Evolutionary conservation across 495 filamentous ascomycete species (phyloP).

Genomic region (Xylaria cubensis): DNA sequence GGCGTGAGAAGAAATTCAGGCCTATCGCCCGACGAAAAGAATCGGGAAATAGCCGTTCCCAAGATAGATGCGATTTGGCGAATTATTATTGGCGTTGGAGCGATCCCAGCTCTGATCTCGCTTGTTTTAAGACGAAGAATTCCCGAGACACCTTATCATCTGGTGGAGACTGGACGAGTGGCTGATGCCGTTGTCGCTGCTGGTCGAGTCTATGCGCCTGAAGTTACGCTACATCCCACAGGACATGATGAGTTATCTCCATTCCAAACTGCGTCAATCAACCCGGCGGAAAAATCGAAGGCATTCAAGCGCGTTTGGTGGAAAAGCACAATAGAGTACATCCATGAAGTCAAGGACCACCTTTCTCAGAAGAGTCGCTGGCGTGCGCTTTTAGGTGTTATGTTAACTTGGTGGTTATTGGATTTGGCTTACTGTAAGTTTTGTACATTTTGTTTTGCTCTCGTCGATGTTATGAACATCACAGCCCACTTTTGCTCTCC

Average conservation of each 20-base stretch:
- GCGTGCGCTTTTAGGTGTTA: conserved; percentile 59
- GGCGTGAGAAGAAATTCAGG: conserved; percentile 53
- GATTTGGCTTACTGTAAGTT: conserved; percentile 62
- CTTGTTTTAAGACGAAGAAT: conserved; percentile 65
- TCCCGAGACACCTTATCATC: conserved; percentile 65
- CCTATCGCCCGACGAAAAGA: conserved; percentile 54
- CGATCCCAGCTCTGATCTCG: conserved; percentile 65
- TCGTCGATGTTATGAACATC: not conserved
- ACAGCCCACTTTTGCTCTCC: not conserved
- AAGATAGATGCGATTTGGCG: conserved; percentile 62
- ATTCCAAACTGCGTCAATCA: conserved; percentile 23
- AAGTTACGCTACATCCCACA: conserved; percentile 29
- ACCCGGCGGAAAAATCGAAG: conserved; percentile 32
- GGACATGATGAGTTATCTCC: conserved; percentile 9
- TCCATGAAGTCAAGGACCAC: conserved; percentile 39
- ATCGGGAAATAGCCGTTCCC: conserved; percentile 46
- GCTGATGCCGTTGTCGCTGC: conserved; percentile 32
- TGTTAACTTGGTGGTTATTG: conserved; percentile 69
- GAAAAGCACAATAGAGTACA: conserved; percentile 27
- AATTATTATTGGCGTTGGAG: conserved; percentile 65
- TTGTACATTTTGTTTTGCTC: not conserved
- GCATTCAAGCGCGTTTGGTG: conserved; percentile 11
- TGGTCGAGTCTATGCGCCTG: conserved; percentile 43
- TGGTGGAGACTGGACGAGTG: conserved; percentile 34
- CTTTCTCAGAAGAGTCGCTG: conserved; percentile 51